Base-by-base conservation (phyloP, 2,329 filamentous ascomycete genomes). In the Chaetomium strumarium region DNA sequence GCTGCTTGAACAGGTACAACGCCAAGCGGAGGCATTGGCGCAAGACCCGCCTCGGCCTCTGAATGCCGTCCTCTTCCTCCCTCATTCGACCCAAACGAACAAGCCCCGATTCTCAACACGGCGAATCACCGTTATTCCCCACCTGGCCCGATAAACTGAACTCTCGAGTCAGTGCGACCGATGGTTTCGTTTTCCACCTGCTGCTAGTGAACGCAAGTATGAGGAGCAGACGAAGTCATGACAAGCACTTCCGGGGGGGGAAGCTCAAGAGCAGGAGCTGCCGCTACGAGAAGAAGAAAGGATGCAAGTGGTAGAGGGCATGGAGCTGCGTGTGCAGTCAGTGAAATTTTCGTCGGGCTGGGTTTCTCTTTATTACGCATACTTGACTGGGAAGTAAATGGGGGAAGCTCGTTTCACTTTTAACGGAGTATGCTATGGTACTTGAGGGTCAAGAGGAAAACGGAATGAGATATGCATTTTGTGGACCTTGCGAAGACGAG, bases 1-100 rank as follows among this genome's bases (percentile, higher is more conserved):
- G 0, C 20, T 5, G 12, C n/a, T 46, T 38, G 13, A 40, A 67
- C 73, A 99, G 93, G 81, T 99, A 99, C 86, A 99, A 99, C 83
- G 91, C 93, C 71, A 99, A 99, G 89, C 83, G 93, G 78, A 88
- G 93, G 80, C 93, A 99, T 77, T 99, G 93, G 93, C 90, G 93
- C 82, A 99, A 99, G 92, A 97, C 93, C 74, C 88, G 90, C 74
- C 90, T 99, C 79, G 90, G 90, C 73, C 95, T 99, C 82, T 99
- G 93, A 82, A 83, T 76, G 74, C 75, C 46, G 34, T 56, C 79
- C 75, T 69, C 72, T 69, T 66, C 67, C 62, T 61, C 59, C 66
- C 67, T 58, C 50, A 44, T 53, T 57, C 53, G 55, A 55, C 48
- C 54, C 46, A 45, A 40, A 46, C 49, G 46, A 52, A 37, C 49